phyloP scores from a whole-genome alignment of 306 rosid species.

The Mimosa pudica region DNA sequence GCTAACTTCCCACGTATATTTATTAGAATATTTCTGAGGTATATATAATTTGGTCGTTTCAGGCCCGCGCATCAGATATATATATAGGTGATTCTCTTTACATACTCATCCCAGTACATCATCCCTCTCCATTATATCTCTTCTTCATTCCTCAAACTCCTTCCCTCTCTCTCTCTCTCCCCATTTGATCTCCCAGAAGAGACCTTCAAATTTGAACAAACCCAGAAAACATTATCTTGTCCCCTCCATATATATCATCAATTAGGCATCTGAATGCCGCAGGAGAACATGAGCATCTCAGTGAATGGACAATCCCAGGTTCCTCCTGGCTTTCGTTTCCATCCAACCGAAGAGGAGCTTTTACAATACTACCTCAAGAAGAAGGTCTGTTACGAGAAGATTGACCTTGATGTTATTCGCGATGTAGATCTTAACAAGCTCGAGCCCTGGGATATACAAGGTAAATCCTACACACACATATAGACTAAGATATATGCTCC shows the following conservation, averaged over 20 bases:
- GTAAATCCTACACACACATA: slow-evolving; percentile 30
- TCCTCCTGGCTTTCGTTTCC: slow-evolving; percentile 91
- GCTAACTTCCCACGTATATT: slow-evolving; percentile 1
- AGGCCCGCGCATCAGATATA: slow-evolving; percentile 47
- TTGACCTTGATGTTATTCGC: slow-evolving; percentile 84
- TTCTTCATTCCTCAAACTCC: slow-evolving; percentile 23
- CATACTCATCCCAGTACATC: slow-evolving; percentile 53
- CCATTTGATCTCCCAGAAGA: slow-evolving; percentile 32
- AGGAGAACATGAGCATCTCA: slow-evolving; percentile 72
- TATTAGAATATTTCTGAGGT: neutral
- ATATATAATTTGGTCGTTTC: slow-evolving; percentile 40
- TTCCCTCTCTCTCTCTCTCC: slow-evolving; percentile 36
- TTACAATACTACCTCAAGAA: slow-evolving; percentile 78
- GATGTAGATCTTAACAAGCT: slow-evolving; percentile 98
- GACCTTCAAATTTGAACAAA: slow-evolving; percentile 34
- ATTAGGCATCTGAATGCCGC: slow-evolving; percentile 45
- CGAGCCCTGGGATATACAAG: slow-evolving; percentile 99
- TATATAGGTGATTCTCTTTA: slow-evolving; percentile 35
- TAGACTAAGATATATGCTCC: neutral
- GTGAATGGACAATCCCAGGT: slow-evolving; percentile 94
- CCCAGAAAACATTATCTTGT: neutral
- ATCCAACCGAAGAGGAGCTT: slow-evolving; percentile 91
- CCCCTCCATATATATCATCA: neutral
- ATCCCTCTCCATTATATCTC: slow-evolving; percentile 3
- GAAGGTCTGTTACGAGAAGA: slow-evolving; percentile 73